A percentile compares a stretch with the other conserved stretches of the same genome.
Conservation (phyloP, 1,139 yeast species). For the Candida sanyaensis region DNA sequence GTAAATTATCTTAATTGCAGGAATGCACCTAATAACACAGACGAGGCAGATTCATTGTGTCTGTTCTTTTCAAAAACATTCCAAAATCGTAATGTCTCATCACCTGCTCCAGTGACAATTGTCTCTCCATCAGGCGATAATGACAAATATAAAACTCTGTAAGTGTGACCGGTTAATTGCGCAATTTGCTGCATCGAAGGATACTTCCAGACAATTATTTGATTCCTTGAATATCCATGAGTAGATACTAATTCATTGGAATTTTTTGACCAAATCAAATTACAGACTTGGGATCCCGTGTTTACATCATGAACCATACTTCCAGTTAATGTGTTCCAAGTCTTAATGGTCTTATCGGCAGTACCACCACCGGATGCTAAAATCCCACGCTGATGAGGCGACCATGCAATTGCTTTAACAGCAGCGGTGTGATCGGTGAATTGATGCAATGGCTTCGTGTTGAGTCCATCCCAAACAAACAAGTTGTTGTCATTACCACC, state of each 20-base stretch:
- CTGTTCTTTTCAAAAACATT: conserved; percentile 80
- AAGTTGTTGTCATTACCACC: conserved; percentile 93
- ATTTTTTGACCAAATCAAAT: conserved; percentile 88
- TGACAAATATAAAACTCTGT: conserved; percentile 84
- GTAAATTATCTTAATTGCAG: conserved; percentile 60
- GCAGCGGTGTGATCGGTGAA: conserved; percentile 92
- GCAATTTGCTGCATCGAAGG: conserved; percentile 93
- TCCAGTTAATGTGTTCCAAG: conserved; percentile 92
- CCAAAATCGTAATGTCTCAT: conserved; percentile 94
- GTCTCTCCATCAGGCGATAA: conserved; percentile 98
- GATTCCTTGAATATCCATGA: conserved; percentile 92
- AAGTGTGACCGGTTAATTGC: conserved; percentile 91
- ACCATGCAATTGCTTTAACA: conserved; percentile 96
- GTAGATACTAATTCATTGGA: conserved; percentile 92
- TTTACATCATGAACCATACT: conserved; percentile 72
- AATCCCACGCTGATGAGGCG: conserved; percentile 93
- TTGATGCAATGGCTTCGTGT: conserved; percentile 66
- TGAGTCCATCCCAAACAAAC: conserved; percentile 84
- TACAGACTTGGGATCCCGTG: conserved; percentile 96
- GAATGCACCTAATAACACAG: conserved; percentile 75
- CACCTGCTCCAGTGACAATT: conserved; percentile 99
- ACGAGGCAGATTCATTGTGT: conserved; percentile 55
- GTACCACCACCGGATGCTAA: conserved; percentile 98
- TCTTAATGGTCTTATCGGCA: conserved; percentile 84
- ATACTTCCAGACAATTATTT: conserved; percentile 92